phyloP scores from a whole-genome alignment of 2,329 filamentous ascomycete genomes.

The Coleophoma cylindrospora region DNA sequence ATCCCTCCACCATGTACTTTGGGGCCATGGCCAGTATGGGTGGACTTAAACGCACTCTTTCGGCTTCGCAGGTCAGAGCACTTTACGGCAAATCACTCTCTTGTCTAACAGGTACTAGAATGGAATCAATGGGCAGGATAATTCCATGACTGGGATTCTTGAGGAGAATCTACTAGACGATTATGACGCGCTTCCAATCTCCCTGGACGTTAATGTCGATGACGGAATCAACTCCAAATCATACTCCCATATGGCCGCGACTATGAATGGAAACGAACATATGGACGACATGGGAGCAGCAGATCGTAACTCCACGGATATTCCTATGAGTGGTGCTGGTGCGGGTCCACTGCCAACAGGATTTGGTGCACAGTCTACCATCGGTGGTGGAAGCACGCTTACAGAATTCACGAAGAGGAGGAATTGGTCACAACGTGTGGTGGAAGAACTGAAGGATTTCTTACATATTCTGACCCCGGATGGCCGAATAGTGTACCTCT shows the following conservation, averaged over 20 bases:
- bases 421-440: slow-evolving; percentile 83
- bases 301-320: slow-evolving; percentile 9
- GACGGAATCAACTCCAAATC: slow-evolving; percentile 19
- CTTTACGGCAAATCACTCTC: not conserved
- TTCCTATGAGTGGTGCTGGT: slow-evolving; percentile 19
- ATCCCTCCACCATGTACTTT: slow-evolving; percentile 20
- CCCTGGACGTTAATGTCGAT: slow-evolving; percentile 31
- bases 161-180: slow-evolving; percentile 34
- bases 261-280: slow-evolving; percentile 10
- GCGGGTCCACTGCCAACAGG: slow-evolving; percentile 25
- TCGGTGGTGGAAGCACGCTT: slow-evolving; percentile 43
- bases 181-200: slow-evolving; percentile 37
- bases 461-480: slow-evolving; percentile 82
- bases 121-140: slow-evolving; percentile 15
- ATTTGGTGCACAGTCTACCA: slow-evolving; percentile 20
- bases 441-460: slow-evolving; percentile 87
- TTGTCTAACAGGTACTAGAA: slow-evolving; percentile 2
- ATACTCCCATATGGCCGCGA: slow-evolving; percentile 21
- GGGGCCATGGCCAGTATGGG: slow-evolving; percentile 12
- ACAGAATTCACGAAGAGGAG: slow-evolving; percentile 62
- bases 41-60: slow-evolving; percentile 13
- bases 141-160: slow-evolving; percentile 34
- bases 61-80: slow-evolving; percentile 21
- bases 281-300: slow-evolving; percentile 7
- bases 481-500: slow-evolving; percentile 80